Evolutionary conservation across 805 yeast genomes (phyloP), one percentile per base, ranked within the genome.

Genomic region (Cyberlindnera mississippiensis): DNA sequence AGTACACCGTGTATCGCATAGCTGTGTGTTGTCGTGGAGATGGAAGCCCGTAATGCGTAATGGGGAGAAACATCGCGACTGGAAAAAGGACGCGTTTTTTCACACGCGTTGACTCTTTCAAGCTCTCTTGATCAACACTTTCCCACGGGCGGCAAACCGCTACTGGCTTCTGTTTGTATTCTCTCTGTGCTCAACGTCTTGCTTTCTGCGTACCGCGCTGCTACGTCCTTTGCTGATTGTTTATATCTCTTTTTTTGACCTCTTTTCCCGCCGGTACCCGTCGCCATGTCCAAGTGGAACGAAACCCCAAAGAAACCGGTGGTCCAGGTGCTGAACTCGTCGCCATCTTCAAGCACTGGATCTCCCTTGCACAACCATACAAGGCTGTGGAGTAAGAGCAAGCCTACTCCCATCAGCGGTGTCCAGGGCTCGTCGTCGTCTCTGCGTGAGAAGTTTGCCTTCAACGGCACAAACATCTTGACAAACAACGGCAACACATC

Each of bases 281-380:
- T n/a, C n/a, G n/a, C 7, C 30, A 39, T 40, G 43, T 37, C 47
- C 5, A 41, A 28, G 30, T 48, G 52, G 54, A 45, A 34, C 9
- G 26, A 43, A 6, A 51, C 57, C 1, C 53, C 60, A 6, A 55
- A 52, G 46, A 45, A 43, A 34, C 40, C 61, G 2, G 62, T 64
- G 19, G 60, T 76, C 3, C 78, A 75, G 46, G 77, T 75, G 5
- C 78, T 76, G 2, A 72, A 67, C 41, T 73, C 80, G 1, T 73
- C 79, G 1, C 77, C 75, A 10, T 52, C 60, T 13, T 44, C 47
- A 41, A 20, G 32, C 46, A n/a, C 40, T 50, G 18, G 57, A 41
- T 33, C 49, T 6, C 57, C 45, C 19, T 41, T 40, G 35, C 40
- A 44, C 37, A 35, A 33, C 15, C 48, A 44, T 27, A 45, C 45